Base-by-base conservation (phyloP, 192 early-diverging fungal species). In the Diversispora epigaea region DNA sequence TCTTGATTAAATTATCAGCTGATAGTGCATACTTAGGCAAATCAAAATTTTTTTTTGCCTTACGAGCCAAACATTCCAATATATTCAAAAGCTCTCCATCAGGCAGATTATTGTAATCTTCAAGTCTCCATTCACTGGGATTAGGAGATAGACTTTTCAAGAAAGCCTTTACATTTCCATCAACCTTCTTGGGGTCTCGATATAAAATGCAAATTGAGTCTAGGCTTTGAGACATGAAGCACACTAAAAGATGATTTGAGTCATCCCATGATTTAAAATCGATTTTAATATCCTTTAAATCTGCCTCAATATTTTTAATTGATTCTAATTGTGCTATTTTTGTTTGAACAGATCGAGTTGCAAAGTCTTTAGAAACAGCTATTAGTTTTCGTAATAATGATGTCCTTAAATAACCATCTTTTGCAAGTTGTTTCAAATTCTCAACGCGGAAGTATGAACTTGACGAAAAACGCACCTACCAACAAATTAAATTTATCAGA, bases 221-320 rank as follows among this genome's bases (percentile, higher is more conserved):
- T 19, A 67, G 75, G 9, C n/a, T 71, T 56, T 76, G 75, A 2
- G 75, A 76, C 55, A 70, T 25, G n/a, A 76, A 76, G 19, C 72
- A 73, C 10, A 76, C 66, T 12, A 76, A 56, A n/a, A 72, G 58
- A 41, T 76, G 67, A 12, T 76, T 76, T 6, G 75, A 76, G 56
- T 71, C 75, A 44, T 66, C 68, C 75, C 75, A 76, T 41, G 57
- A 40, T 32, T 32, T 32, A 32, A 32, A 1, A 2, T 32, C 25
- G 2, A 32, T 32, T 32, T 32, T 32, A 32, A 32, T 32, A 2
- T 32, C 25, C 2, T 32, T 2, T 32, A 2, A 0, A 10, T 21
- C 14, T 6, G 1, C 7, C 2, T 47, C 41, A 17, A 9, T 25
- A 49, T 9, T n/a, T 63, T 8, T 4, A 3, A 70, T 56, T n/a